These are phyloP conservation scores for Penicillium sp. DNA, from an alignment of 2,329 filamentous ascomycete species.

Conservation along the genomic window DNA sequence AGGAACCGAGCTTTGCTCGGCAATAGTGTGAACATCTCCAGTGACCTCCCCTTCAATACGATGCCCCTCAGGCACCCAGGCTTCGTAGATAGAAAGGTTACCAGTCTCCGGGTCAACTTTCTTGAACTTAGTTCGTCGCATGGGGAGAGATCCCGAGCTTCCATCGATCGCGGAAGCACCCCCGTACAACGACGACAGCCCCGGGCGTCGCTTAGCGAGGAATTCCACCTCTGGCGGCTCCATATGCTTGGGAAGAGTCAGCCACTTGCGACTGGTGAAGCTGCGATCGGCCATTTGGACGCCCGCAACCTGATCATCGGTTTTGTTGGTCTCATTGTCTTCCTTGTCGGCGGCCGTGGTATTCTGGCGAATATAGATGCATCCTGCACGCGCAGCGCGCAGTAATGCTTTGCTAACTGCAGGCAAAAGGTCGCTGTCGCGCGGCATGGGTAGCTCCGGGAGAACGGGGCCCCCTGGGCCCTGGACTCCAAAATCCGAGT, in stretches of 20 bases:
- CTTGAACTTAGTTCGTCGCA: conserved; percentile 77
- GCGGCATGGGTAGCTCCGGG: conserved; percentile 84
- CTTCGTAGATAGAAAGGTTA: conserved; percentile 79
- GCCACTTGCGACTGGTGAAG: conserved; percentile 60
- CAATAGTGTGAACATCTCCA: conserved; percentile 49
- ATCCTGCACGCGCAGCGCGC: conserved; percentile 73
- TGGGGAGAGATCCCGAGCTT: conserved; percentile 47
- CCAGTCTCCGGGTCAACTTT: conserved; percentile 72
- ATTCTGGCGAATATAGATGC: conserved; percentile 69
- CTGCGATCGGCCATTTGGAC: conserved; percentile 42
- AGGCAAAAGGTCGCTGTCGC: conserved; percentile 74
- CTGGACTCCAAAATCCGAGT: conserved; percentile 36
- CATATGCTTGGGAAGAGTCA: conserved; percentile 54
- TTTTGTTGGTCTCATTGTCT: conserved; percentile 37
- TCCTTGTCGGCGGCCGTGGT: conserved; percentile 37
- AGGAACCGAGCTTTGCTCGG: conserved; percentile 39
- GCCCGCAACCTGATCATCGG: conserved; percentile 31
- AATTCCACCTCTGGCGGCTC: conserved; percentile 62
- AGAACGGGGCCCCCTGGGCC: conserved; percentile 34
- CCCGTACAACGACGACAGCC: conserved; percentile 54
- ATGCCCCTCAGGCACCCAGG: conserved; percentile 77
- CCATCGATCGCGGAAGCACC: conserved; percentile 29
- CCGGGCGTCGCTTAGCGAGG: conserved; percentile 61
- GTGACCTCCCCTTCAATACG: conserved; percentile 78
- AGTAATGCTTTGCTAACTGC: conserved; percentile 80